Base-by-base conservation (phyloP, 2,329 filamentous ascomycete species). In the Colletotrichum gloeosporioides region DNA sequence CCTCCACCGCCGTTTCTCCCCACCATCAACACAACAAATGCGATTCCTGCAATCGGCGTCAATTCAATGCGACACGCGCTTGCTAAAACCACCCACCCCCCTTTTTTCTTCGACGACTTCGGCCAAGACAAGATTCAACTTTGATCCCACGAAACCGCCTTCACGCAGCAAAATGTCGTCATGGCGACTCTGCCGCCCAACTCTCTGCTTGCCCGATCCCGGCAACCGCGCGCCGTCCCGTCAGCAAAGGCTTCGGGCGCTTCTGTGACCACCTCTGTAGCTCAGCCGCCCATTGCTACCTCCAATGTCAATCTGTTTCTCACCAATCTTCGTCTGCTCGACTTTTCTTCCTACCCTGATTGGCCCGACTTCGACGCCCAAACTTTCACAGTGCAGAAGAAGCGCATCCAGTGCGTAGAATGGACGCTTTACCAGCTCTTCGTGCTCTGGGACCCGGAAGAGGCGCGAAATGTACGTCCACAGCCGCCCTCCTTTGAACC, bases 361-460 rank as follows among this genome's bases (percentile, higher is more conserved):
- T 98, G 96, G 95, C 96, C 96, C 0, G 89, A 86, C 22, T 94
- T 98, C 73, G 92, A 91, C 2, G 82, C 89, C 0, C 89, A 93
- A 66, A 94, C 94, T 3, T 95, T 99, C 82, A 91, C 92, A 4
- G 94, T 94, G 69, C 94, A 96, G 84, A 97, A 96, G 85, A 94
- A 93, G 84, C 92, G 96, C 69, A 93, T 98, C 49, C 92, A 95
- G 80, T 92, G 92, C 76, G 92, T 96, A 49, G 97, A 99, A 87
- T 99, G 96, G 95, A 92, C 94, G 1, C 87, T 99, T n/a, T 98
- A 94, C 84, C 93, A 95, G 68, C 90, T 99, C 16, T 98, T 98
- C 83, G 89, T 90, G 49, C 86, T 98, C 4, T 98, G 95, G 94
- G 95, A 98, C 82, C 90, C 92, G 0, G 91, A 93, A 13, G 94